Percentiles rank a stretch among this genome's conserved stretches.
phyloP scores from a whole-genome alignment of 768 basidiomycete species.

The Suillus brevipes region DNA sequence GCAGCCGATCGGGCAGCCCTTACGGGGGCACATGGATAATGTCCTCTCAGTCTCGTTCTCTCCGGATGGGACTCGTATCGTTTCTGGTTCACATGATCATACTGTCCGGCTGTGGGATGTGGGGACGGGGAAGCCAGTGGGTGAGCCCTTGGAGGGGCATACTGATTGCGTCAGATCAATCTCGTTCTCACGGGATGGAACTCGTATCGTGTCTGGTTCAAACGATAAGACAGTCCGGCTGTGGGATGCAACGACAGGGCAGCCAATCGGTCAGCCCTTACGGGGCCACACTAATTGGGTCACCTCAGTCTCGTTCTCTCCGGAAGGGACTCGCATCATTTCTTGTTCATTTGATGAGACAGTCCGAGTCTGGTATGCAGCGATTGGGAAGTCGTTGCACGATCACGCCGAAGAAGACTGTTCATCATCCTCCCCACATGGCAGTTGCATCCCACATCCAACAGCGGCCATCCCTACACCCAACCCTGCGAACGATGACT shows the following conservation, averaged over 20 bases:
- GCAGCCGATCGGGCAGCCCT: neutral
- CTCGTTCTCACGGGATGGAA: no score
- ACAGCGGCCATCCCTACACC: neutral
- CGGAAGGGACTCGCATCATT: neutral
- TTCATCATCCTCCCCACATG: neutral
- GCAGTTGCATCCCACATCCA: neutral
- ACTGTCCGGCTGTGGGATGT: no score
- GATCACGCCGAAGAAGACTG: neutral
- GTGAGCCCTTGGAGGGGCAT: no score
- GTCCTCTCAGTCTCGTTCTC: neutral
- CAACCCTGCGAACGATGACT: neutral
- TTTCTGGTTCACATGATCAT: no score
- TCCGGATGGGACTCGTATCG: neutral
- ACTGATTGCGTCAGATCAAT: no score
- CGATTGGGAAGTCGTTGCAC: neutral
- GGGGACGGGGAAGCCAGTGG: no score
- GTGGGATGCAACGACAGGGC: no score
- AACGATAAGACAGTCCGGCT: no score
- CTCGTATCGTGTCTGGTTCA: no score
- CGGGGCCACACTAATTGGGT: no score
- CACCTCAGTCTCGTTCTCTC: no score
- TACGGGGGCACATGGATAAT: accelerated
- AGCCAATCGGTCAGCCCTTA: no score
- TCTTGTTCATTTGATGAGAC: neutral
- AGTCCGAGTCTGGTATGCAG: neutral